phyloP scores from a whole-genome alignment of 495 filamentous ascomycete species.

The Evernia prunastri region DNA sequence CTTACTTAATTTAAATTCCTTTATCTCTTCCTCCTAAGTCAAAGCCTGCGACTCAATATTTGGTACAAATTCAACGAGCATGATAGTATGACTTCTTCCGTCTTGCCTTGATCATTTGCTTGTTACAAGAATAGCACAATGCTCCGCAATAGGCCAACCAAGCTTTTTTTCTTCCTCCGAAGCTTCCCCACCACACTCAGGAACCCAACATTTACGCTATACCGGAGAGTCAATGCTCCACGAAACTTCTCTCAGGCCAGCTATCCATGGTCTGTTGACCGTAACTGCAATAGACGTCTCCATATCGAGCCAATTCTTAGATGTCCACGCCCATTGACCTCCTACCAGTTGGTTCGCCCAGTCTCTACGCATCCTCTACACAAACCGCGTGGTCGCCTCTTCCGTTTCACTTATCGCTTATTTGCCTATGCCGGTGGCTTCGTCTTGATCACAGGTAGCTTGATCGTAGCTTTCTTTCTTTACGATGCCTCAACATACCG shows the following conservation, averaged over 20 bases:
- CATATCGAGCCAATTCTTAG: not conserved
- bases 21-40: not conserved
- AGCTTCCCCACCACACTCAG: not conserved
- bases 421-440: conserved; percentile 56
- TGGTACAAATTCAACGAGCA: not conserved
- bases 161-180: conserved; percentile 9
- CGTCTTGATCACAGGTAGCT: conserved; percentile 43
- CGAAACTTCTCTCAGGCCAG: not conserved
- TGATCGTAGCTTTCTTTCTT: conserved; percentile 78
- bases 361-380: conserved; percentile 25
- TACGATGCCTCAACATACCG: conserved; percentile 93
- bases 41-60: not conserved
- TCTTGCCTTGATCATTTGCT: conserved; percentile 1
- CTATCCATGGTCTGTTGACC: not conserved
- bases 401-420: conserved; percentile 41
- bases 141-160: conserved; percentile 15
- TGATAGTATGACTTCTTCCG: not conserved
- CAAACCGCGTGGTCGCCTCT: conserved; percentile 25
- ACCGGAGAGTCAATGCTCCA: not conserved
- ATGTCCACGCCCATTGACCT: not conserved
- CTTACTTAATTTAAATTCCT: too few relatives aligned
- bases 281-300: not conserved
- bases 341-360: conserved; percentile 11
- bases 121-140: conserved; percentile 10
- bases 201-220: not conserved